Conservation (phyloP, 352 stramenopile genomes). For the Globisporangium paroecandrum region DNA sequence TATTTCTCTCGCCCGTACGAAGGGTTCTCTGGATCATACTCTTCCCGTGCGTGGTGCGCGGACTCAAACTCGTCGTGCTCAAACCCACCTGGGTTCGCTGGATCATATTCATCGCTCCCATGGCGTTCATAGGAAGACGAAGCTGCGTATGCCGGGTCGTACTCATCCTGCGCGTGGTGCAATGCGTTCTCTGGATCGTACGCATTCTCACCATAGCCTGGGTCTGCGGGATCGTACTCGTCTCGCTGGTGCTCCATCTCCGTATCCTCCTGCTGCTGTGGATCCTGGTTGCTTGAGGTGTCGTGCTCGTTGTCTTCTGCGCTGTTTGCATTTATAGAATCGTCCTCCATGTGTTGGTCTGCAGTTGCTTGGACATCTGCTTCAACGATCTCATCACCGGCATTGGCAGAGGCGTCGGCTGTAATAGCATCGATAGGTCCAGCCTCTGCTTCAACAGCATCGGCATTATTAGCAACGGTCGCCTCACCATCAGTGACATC, state of each 20-base stretch:
- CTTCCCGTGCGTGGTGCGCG: slow-evolving; percentile 24
- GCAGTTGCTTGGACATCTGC: not conserved
- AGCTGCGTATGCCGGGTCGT: slow-evolving; percentile 15
- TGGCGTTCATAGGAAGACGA: slow-evolving; percentile 12
- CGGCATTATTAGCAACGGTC: not conserved
- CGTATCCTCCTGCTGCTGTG: not conserved
- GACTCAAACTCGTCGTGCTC: slow-evolving; percentile 11
- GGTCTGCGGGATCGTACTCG: slow-evolving; percentile 26
- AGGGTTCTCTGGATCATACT: slow-evolving; percentile 42
- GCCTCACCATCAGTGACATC: not conserved
- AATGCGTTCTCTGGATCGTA: slow-evolving; percentile 18
- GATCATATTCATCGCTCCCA: slow-evolving; percentile 24
- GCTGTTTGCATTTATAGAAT: not conserved
- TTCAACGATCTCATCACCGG: not conserved
- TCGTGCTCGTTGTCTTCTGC: not conserved
- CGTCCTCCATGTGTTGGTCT: not conserved
- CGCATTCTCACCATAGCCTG: slow-evolving; percentile 17
- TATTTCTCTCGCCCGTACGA: slow-evolving; percentile 17
- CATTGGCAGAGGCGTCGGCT: not conserved
- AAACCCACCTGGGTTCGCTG: slow-evolving; percentile 15
- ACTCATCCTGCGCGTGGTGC: slow-evolving; percentile 34
- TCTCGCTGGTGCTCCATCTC: slow-evolving; percentile 14
- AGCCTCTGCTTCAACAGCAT: not conserved
- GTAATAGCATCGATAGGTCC: not conserved
- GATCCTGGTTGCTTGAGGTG: not conserved